Base-by-base conservation (phyloP, 306 rosid species). In the Dryas drummondii region DNA sequence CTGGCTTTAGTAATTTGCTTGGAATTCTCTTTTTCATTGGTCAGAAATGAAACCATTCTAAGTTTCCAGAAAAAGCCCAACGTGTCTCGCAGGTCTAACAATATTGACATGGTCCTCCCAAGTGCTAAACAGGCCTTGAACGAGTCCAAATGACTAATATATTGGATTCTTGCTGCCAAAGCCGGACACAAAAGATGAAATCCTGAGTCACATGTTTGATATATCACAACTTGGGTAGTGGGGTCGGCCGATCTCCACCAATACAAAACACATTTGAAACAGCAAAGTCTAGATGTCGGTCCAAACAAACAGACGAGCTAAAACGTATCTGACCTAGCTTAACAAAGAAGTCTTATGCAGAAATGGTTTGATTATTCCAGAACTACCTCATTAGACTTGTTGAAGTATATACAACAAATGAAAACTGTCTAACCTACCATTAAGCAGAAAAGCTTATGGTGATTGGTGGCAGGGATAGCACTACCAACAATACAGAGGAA, bases 181-280 rank as follows among this genome's bases (percentile, higher is more conserved):
- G 56, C 71, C 55, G 44, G 12, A 6, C 5, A 17, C 17, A 14
- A 5, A 63, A 63, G 22, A 44, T 4, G 17, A 41, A 55, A 55
- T 55, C 12, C 60, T 55, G 68, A 9, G 19, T 7, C 26, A 7
- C 22, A 41, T 3, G 27, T 41, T 41, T 41, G 16, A 59, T 14
- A 11, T 60, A 32, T 11, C 15, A 5, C 6, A 32, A 26, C 4
- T 27, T 32, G 66, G 66, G 4, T 13, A 32, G 58, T 52, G 37
- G 12, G 63, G 17, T 53, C 59, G 27, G 72, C 41, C 13, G 12
- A 70, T 5, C 74, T 40, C 62, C 74, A 70, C 13, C 49, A 27
- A 14, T n/a, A 15, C 4, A 13, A 60, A 11, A 13, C 17, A 42
- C 74, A 32, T 55, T 19, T 40, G n/a, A 17, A 70, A 10, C 32